phyloP scores from a whole-genome alignment of 2,329 filamentous ascomycete genomes.

The Alternaria arbusti region DNA sequence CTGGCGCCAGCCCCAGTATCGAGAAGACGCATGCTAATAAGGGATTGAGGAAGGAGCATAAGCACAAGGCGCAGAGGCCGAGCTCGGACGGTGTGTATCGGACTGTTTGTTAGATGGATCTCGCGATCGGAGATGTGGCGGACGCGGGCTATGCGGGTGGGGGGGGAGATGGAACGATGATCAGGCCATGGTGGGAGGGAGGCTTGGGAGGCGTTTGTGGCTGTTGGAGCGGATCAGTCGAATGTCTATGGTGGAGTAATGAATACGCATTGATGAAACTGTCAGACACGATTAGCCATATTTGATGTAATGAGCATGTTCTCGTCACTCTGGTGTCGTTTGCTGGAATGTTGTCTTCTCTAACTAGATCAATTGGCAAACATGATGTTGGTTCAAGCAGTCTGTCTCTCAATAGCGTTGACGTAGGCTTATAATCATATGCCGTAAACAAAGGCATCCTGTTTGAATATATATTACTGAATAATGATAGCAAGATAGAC shows the following conservation, averaged over 20 bases:
- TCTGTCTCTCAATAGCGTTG: background rate
- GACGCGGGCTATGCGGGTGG: background rate
- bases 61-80: slow-evolving; percentile 53
- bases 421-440: background rate
- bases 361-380: background rate
- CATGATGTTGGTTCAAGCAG: background rate
- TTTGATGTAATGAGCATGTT: background rate
- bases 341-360: background rate
- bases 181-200: background rate
- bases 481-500: too few species aligned
- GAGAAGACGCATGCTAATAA: slow-evolving; percentile 53
- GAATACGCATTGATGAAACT: background rate
- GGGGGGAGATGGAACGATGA: background rate
- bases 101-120: slow-evolving; percentile 51
- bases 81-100: slow-evolving; percentile 58
- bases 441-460: background rate
- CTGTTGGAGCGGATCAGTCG: background rate
- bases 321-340: background rate
- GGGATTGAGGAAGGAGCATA: slow-evolving; percentile 48
- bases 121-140: background rate
- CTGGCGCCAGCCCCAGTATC: slow-evolving; percentile 39
- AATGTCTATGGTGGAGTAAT: background rate
- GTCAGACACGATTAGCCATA: background rate
- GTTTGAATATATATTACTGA: too few species aligned
- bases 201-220: background rate